Percentiles rank a stretch among this genome's conserved stretches.
These are phyloP conservation scores for Umbilicaria muhlenbergii DNA, from an alignment of 495 filamentous ascomycete genomes.

Conservation along the genomic window DNA sequence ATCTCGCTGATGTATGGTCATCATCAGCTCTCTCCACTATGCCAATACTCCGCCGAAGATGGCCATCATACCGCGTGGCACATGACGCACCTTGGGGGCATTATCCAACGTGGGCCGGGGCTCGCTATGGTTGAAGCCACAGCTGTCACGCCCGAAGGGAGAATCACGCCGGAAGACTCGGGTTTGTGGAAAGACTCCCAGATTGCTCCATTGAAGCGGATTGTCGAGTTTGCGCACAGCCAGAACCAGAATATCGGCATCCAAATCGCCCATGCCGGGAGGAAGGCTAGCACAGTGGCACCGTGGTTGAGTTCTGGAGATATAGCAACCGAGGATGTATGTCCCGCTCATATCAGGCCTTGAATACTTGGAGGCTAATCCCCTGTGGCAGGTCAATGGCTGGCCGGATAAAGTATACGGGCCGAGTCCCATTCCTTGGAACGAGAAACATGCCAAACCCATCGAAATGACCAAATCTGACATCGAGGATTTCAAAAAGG, in stretches of 20 bases:
- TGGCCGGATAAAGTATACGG: slow-evolving; percentile 45
- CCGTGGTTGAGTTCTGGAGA: slow-evolving; percentile 42
- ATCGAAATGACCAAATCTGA: slow-evolving; percentile 39
- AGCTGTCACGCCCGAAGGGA: slow-evolving; percentile 51
- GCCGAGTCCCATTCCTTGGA: slow-evolving; percentile 38
- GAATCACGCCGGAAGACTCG: slow-evolving; percentile 57
- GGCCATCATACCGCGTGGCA: slow-evolving; percentile 51
- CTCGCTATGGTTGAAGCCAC: slow-evolving; percentile 61
- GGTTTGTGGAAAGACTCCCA: slow-evolving; percentile 67
- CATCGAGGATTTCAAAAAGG: slow-evolving; percentile 39
- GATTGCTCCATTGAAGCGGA: slow-evolving; percentile 40
- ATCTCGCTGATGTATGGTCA: too few species aligned
- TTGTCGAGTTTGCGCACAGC: slow-evolving; percentile 54
- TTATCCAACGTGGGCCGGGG: slow-evolving; percentile 50
- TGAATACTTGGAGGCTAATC: not conserved
- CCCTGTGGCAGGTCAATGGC: slow-evolving; percentile 27
- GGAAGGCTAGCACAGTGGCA: slow-evolving; percentile 55
- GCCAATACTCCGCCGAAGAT: slow-evolving; percentile 53
- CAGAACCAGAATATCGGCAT: slow-evolving; percentile 57
- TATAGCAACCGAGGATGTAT: slow-evolving; percentile 32
- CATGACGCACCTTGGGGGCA: slow-evolving; percentile 38
- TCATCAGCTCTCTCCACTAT: slow-evolving; percentile 37
- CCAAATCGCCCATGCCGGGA: slow-evolving; percentile 62
- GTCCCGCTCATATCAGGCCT: not conserved
- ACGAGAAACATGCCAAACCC: slow-evolving; percentile 32